A percentile compares a stretch with the other conserved stretches of the same genome.
phyloP scores from a whole-genome alignment of 495 filamentous ascomycete genomes.

The Neurospora sp. region DNA sequence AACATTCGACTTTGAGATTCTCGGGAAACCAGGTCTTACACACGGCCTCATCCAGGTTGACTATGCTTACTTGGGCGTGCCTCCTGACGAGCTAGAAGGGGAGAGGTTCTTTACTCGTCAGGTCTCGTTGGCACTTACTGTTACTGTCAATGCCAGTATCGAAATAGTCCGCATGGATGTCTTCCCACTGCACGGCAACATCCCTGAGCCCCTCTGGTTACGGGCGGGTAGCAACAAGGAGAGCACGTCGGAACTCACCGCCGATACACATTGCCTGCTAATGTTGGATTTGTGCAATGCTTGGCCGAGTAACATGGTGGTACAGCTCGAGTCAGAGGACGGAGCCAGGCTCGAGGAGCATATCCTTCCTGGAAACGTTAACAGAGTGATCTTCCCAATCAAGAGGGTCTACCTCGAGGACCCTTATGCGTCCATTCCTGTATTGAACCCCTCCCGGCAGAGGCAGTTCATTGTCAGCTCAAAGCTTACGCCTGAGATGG shows the following conservation, averaged over 20 bases:
- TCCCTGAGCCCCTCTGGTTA: conserved; percentile 40
- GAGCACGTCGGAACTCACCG: conserved; percentile 16
- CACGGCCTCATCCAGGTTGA: conserved; percentile 73
- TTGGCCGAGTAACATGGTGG: conserved; percentile 68
- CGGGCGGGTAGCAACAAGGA: conserved; percentile 14
- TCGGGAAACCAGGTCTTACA: conserved; percentile 79
- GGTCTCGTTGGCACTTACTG: conserved; percentile 67
- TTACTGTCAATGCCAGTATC: conserved; percentile 86
- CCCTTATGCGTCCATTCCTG: conserved; percentile 67
- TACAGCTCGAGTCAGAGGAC: conserved; percentile 38
- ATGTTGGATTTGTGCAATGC: conserved; percentile 79
- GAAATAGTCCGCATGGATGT: conserved; percentile 72
- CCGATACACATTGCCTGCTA: conserved; percentile 65
- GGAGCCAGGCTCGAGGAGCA: conserved; percentile 38
- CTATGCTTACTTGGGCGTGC: conserved; percentile 62
- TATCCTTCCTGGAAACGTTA: conserved; percentile 68
- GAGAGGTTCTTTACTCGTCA: conserved; percentile 78
- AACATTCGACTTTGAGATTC: conserved; percentile 72
- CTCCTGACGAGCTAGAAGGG: conserved; percentile 47
- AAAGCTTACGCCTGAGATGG: conserved; percentile 67
- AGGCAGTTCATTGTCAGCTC: conserved; percentile 85
- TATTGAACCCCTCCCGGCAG: conserved; percentile 63
- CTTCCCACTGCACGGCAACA: conserved; percentile 51
- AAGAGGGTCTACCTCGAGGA: conserved; percentile 67
- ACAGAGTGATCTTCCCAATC: conserved; percentile 65